Conservation (phyloP, 495 filamentous ascomycete species). For the Tuber brumale region DNA sequence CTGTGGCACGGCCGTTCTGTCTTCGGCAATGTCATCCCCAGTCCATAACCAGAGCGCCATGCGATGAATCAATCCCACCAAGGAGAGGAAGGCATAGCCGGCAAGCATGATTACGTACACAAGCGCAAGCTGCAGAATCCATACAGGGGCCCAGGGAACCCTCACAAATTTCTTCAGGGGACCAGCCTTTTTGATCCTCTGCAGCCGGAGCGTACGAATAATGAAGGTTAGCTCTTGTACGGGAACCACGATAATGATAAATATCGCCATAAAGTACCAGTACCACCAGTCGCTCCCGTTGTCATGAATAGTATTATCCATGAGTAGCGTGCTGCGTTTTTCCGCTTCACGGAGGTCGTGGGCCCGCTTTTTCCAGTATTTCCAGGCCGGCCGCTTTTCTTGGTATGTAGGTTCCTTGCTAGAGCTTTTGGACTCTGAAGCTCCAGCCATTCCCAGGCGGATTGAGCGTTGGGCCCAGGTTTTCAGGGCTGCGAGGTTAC, state of each 20-base stretch:
- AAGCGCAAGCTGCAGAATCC: background rate
- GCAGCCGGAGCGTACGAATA: background rate
- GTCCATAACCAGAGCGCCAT: background rate
- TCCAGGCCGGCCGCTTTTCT: background rate
- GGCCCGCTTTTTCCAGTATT: background rate
- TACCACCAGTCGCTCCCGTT: slow-evolving; percentile 1
- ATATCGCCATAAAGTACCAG: background rate
- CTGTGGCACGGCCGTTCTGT: background rate
- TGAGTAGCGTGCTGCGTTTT: background rate
- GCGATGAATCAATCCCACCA: background rate
- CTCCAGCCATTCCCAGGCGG: background rate
- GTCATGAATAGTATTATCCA: background rate
- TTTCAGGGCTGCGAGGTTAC: background rate
- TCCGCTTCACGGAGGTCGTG: background rate
- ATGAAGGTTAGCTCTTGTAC: slow-evolving; percentile 3
- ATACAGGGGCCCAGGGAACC: background rate
- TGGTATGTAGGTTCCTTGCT: background rate
- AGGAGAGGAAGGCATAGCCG: background rate
- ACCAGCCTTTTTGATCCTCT: background rate
- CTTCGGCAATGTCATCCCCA: background rate
- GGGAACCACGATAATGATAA: background rate
- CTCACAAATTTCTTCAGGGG: background rate
- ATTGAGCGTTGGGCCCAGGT: background rate
- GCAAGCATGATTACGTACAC: background rate
- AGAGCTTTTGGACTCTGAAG: background rate